These are phyloP conservation scores for Lagenidium giganteum DNA, from an alignment of 352 stramenopile genomes.

Conservation along the genomic window DNA sequence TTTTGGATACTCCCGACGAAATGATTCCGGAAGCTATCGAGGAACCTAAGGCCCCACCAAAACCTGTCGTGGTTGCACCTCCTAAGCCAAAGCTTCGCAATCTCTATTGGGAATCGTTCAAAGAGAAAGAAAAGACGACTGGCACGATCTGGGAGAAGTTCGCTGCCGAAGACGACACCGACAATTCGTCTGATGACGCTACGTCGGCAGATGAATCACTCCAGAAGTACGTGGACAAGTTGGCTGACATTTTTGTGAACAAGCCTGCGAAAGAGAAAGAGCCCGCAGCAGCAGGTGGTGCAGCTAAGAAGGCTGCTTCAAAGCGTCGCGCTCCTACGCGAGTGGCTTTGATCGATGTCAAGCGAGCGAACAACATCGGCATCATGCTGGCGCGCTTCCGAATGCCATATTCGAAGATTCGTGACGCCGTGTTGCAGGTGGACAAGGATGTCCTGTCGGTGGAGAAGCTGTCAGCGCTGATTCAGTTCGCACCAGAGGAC, in stretches of 20 bases:
- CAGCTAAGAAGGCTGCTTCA: conserved; percentile 32
- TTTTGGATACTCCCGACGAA: conserved; percentile 84
- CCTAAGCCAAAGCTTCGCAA: conserved; percentile 81
- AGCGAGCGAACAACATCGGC: conserved; percentile 83
- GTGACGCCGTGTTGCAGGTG: conserved; percentile 67
- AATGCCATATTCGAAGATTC: conserved; percentile 76
- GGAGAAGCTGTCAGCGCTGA: conserved; percentile 62
- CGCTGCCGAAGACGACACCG: conserved; percentile 15
- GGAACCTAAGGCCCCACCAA: conserved; percentile 13
- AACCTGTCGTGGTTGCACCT: conserved; percentile 26
- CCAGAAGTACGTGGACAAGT: conserved; percentile 59
- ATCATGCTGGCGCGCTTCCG: conserved; percentile 84
- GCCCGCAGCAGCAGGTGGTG: conserved; percentile 22
- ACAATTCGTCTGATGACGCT: conserved; percentile 20
- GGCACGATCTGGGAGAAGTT: conserved; percentile 80
- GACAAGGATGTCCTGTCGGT: conserved; percentile 74
- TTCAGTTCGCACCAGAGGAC: conserved; percentile 76
- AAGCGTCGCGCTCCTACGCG: conserved; percentile 67
- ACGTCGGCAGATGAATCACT: conserved; percentile 33
- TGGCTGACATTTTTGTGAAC: conserved; percentile 80
- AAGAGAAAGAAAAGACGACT: conserved; percentile 34
- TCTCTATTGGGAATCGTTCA: conserved; percentile 79
- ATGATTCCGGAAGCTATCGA: conserved; percentile 50
- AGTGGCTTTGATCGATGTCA: conserved; percentile 77
- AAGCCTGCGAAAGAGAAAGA: conserved; percentile 62